Evolutionary conservation across 805 yeast genomes (phyloP), one percentile per base, ranked within the genome.

Genomic region (Hanseniaspora clermontiae): DNA sequence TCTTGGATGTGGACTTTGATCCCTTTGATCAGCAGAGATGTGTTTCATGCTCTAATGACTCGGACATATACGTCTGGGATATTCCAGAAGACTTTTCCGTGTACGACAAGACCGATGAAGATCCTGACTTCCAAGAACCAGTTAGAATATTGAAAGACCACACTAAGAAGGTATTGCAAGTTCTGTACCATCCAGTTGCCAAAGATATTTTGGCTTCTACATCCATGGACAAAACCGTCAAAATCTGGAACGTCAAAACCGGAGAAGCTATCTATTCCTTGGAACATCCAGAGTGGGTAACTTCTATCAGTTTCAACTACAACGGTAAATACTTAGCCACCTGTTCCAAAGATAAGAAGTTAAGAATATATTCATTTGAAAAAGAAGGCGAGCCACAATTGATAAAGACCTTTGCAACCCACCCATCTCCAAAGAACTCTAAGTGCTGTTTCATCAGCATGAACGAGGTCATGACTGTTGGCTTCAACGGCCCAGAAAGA

Each of bases 1-100:
- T 93, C 38, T 77, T 93, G 62, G 99, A 93, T 71, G 91, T 97
- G 0, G 95, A 87, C 58, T 93, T 91, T 75, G 85, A 89, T 70
- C 98, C 98, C 1, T 93, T 90, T 68, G 79, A 91, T 67, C 82
- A 81, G 58, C 74, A 77, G 61, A 77, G 81, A 63, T 70, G 90
- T 55, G 95, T 82, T 4, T 84, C 95, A 51, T 82, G 86, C 48
- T 83, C 95, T 32, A 91, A 85, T 59, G 95, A 85, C 65, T 84
- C 88, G 4, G 83, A 82, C 64, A 81, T 93, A 60, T 82, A 84
- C 55, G 66, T 93, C 47, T 93, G 97, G 96, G 79, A 80, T 58
- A 84, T 93, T 49, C 98, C 98, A 0, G 79, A 80, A 50, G 82
- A 80, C 62, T 93, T 80, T 71, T 79, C 91, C 1, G 82, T 85